phyloP scores from a whole-genome alignment of 768 basidiomycete species.

The Lanmaoa pseudosensibilis region DNA sequence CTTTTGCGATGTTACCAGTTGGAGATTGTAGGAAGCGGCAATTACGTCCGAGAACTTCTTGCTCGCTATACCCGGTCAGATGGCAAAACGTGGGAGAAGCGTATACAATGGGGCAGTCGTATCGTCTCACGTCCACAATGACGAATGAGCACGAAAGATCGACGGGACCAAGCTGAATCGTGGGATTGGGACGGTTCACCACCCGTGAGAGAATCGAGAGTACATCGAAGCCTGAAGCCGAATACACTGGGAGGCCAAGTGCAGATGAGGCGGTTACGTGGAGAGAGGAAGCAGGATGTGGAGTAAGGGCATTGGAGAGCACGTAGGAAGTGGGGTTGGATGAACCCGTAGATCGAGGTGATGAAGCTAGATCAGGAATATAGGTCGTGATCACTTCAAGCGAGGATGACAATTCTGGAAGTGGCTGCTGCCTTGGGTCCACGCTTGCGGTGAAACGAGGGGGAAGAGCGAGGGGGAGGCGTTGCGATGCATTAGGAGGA shows the following conservation, averaged over 20 bases:
- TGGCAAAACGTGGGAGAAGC: slow-evolving; percentile 81
- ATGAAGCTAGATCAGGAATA: slow-evolving; percentile 5
- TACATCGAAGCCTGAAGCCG: slow-evolving; percentile 87
- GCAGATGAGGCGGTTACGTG: slow-evolving; percentile 33
- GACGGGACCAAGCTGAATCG: slow-evolving; percentile 81
- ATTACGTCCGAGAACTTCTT: slow-evolving; percentile 84
- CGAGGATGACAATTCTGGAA: slow-evolving; percentile 5
- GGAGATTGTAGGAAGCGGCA: slow-evolving; percentile 92
- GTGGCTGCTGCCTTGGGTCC: slow-evolving; percentile 6
- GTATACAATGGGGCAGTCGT: slow-evolving; percentile 88
- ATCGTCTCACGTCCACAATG: slow-evolving; percentile 79
- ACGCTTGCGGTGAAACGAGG: slow-evolving; percentile 1
- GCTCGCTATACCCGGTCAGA: slow-evolving; percentile 71
- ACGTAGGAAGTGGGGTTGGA: slow-evolving; percentile 5
- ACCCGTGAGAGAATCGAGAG: slow-evolving; percentile 80
- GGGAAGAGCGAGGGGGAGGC: background rate
- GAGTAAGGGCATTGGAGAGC: background rate
- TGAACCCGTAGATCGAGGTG: slow-evolving; percentile 2
- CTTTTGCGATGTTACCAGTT: slow-evolving; percentile 50
- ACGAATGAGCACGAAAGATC: slow-evolving; percentile 92
- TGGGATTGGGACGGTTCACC: slow-evolving; percentile 69
- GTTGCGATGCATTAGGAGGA: background rate
- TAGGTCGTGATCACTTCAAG: slow-evolving; percentile 2
- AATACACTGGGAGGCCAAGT: slow-evolving; percentile 67
- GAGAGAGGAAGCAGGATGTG: background rate